Evolutionary conservation across 345 rosid species (phyloP).

Genomic region (Arabidopsis arenosa): DNA sequence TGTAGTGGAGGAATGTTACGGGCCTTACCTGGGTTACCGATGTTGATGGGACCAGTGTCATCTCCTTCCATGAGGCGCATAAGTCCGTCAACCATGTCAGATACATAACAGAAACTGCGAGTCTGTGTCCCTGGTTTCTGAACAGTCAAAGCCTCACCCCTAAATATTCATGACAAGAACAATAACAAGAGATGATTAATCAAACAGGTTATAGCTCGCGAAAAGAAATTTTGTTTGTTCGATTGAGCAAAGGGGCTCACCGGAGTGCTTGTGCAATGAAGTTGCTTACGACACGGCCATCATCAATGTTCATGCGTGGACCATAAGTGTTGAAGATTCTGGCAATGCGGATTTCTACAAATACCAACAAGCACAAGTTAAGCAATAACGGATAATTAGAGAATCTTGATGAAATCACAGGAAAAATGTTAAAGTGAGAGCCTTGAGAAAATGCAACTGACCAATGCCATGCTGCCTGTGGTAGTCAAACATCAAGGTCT

Average conservation of each 20-base stretch:
- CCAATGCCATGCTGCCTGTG: constrained; percentile 97
- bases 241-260: constrained; percentile 44
- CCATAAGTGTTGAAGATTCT: constrained; percentile 99
- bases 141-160: constrained; percentile 91
- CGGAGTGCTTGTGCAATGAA: constrained; percentile 98
- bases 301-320: constrained; percentile 98
- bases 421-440: background rate
- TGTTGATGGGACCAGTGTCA: constrained; percentile 93
- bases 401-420: background rate
- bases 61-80: constrained; percentile 96
- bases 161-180: constrained; percentile 33
- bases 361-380: constrained; percentile 11
- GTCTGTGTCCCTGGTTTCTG: constrained; percentile 97
- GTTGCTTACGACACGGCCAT: constrained; percentile 99
- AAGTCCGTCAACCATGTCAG: constrained; percentile 99
- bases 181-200: constrained; percentile 1
- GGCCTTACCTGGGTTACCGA: constrained; percentile 88
- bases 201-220: background rate
- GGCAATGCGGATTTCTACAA: constrained; percentile 90
- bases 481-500: constrained; percentile 96
- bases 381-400: background rate
- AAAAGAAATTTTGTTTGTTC: background rate
- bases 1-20: background rate
- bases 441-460: constrained; percentile 21
- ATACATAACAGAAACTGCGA: constrained; percentile 95